A percentile compares a stretch with the other conserved stretches of the same genome.
Evolutionary conservation across 306 rosid genomes (phyloP).

Genomic region (Benincasa hispida): DNA sequence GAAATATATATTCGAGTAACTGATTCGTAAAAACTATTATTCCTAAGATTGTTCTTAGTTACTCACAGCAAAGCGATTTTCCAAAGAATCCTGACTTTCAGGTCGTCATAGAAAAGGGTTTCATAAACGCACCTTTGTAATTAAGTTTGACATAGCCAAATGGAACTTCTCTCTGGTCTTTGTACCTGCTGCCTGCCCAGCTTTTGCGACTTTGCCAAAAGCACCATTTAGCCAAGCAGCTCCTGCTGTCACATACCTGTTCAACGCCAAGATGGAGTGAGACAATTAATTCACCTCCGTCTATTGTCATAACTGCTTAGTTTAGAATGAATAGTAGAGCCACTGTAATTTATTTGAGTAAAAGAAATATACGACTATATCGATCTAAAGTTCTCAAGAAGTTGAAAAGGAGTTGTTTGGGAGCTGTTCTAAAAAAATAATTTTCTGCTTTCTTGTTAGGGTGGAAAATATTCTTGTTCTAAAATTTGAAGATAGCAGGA

Average conservation of each 20-base stretch:
- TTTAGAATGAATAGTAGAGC: not conserved
- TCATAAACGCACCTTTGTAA: slow-evolving; percentile 48
- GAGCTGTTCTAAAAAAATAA: not conserved
- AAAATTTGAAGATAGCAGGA: not conserved
- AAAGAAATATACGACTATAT: not conserved
- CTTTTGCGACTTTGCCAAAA: slow-evolving; percentile 74
- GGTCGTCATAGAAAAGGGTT: not conserved
- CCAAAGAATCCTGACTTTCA: not conserved
- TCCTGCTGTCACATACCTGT: slow-evolving; percentile 79
- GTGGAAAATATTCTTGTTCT: not conserved
- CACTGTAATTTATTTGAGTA: not conserved
- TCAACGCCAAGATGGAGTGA: slow-evolving; percentile 1
- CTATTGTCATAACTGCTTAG: not conserved
- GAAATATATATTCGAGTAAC: not conserved
- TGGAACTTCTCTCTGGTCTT: slow-evolving; percentile 86
- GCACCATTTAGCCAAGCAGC: slow-evolving; percentile 90
- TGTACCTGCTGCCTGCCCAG: slow-evolving; percentile 70
- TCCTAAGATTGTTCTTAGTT: not conserved
- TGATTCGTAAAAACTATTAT: not conserved
- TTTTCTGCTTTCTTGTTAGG: not conserved
- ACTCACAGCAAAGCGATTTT: not conserved
- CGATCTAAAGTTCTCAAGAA: not conserved
- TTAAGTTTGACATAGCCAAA: slow-evolving; percentile 69
- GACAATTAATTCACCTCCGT: not conserved
- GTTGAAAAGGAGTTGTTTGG: not conserved